Conservation (phyloP, 2,329 filamentous ascomycete species). For the Amphichorda felina region DNA sequence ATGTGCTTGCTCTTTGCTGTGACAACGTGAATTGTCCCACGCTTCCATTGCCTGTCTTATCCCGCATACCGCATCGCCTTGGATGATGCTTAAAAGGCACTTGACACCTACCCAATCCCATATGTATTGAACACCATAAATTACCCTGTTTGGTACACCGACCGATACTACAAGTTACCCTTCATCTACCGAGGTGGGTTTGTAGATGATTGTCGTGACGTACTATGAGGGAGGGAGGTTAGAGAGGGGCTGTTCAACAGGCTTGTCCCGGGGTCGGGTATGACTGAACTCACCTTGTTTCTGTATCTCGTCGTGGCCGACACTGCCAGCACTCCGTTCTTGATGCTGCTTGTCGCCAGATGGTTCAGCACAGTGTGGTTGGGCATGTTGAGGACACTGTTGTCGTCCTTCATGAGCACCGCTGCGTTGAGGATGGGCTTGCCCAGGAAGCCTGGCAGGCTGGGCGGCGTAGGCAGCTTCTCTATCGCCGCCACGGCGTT, state of each 20-base stretch:
- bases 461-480: conserved; percentile 73
- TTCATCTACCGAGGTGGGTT: conserved; percentile 59
- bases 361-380: conserved; percentile 97
- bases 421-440: conserved; percentile 91
- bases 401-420: conserved; percentile 93
- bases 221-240: conserved; percentile 45
- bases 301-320: conserved; percentile 97
- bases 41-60: too few species aligned
- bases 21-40: background rate
- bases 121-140: too few species aligned
- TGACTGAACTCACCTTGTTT: conserved; percentile 57
- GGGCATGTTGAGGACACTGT: conserved; percentile 90
- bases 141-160: too few species aligned
- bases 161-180: too few species aligned
- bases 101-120: too few species aligned
- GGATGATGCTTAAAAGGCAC: too few species aligned
- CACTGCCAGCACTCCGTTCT: conserved; percentile 87
- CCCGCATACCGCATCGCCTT: too few species aligned
- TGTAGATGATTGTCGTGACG: conserved; percentile 95
- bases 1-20: background rate
- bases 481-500: conserved; percentile 64
- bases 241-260: background rate
- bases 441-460: conserved; percentile 78
- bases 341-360: conserved; percentile 94
- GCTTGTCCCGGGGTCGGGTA: too few species aligned